These are phyloP conservation scores for Salinomyces thailandicus DNA, from an alignment of 2,329 filamentous ascomycete genomes.

Conservation along the genomic window DNA sequence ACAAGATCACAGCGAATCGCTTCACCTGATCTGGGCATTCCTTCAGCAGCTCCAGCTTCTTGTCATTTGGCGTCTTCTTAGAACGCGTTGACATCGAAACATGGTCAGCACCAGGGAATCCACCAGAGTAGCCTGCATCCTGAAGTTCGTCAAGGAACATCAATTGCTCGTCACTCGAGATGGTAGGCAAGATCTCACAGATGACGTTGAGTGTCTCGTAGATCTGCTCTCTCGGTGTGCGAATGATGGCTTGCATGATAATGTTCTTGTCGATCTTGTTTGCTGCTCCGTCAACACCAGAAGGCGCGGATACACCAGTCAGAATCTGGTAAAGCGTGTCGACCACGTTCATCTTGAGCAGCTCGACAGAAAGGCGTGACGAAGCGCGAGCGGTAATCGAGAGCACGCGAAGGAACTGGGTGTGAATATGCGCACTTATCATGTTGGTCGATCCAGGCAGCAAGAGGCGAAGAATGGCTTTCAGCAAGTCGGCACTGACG, in stretches of 20 bases:
- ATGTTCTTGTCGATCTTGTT: slow-evolving; percentile 90
- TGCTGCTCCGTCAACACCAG: slow-evolving; percentile 63
- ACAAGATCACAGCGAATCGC: slow-evolving; percentile 82
- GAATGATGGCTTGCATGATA: slow-evolving; percentile 97
- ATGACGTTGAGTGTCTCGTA: slow-evolving; percentile 96
- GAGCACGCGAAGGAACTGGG: slow-evolving; percentile 84
- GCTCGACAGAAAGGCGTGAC: slow-evolving; percentile 72
- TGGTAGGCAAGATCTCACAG: slow-evolving; percentile 77
- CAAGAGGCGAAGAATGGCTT: slow-evolving; percentile 73
- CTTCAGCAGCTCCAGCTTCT: slow-evolving; percentile 68
- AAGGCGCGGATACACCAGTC: slow-evolving; percentile 86
- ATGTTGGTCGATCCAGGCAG: slow-evolving; percentile 91
- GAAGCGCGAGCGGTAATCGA: slow-evolving; percentile 85
- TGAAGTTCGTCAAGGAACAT: slow-evolving; percentile 41
- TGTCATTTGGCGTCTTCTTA: slow-evolving; percentile 59
- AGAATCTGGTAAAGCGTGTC: slow-evolving; percentile 96
- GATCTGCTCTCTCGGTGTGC: slow-evolving; percentile 88
- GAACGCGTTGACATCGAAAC: slow-evolving; percentile 33
- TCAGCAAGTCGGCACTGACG: slow-evolving; percentile 76
- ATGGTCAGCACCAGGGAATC: slow-evolving; percentile 33
- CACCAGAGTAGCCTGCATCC: slow-evolving; percentile 34
- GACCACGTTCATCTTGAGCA: slow-evolving; percentile 93
- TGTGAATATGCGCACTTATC: slow-evolving; percentile 89
- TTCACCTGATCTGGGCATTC: slow-evolving; percentile 79
- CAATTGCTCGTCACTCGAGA: slow-evolving; percentile 46